phyloP scores from a whole-genome alignment of 179 eudicot genomes.

The Nepenthes alata region DNA sequence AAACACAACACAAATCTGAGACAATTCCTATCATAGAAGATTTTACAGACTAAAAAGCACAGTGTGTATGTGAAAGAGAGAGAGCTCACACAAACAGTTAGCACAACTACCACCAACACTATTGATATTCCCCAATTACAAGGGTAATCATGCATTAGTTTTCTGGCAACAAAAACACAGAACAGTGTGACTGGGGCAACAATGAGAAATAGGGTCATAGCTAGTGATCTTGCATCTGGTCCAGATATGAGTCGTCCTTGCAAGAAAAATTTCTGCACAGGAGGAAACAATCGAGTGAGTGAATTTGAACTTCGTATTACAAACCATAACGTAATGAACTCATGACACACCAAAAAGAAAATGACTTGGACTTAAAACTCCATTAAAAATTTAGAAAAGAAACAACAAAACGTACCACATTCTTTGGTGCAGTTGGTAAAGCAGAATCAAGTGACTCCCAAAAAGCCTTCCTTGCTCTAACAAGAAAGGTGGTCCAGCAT shows the following conservation, averaged over 20 bases:
- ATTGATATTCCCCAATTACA: conserved; percentile 48
- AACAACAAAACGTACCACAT: too few species aligned
- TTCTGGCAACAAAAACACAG: conserved; percentile 69
- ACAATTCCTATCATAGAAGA: not conserved
- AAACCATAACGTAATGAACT: not conserved
- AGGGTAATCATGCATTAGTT: conserved; percentile 55
- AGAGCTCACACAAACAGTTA: conserved; percentile 51
- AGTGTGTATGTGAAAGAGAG: conserved; percentile 4
- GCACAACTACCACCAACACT: conserved; percentile 44
- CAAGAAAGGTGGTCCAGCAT: too few species aligned
- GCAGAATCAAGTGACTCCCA: too few species aligned
- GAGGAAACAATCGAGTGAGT: not conserved
- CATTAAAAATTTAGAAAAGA: too few species aligned
- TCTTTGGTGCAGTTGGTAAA: too few species aligned
- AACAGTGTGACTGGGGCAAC: conserved; percentile 61
- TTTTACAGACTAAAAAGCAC: not conserved
- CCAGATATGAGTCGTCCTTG: conserved; percentile 70
- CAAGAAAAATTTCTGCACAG: conserved; percentile 64
- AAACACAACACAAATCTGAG: not conserved
- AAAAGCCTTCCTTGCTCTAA: too few species aligned
- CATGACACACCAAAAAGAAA: too few species aligned
- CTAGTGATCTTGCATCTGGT: conserved; percentile 73
- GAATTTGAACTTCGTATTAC: not conserved
- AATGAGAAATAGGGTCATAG: conserved; percentile 62
- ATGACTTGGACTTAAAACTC: too few species aligned